Evolutionary conservation across 768 basidiomycete genomes (phyloP).

Genomic region (Auricularia heimuer): DNA sequence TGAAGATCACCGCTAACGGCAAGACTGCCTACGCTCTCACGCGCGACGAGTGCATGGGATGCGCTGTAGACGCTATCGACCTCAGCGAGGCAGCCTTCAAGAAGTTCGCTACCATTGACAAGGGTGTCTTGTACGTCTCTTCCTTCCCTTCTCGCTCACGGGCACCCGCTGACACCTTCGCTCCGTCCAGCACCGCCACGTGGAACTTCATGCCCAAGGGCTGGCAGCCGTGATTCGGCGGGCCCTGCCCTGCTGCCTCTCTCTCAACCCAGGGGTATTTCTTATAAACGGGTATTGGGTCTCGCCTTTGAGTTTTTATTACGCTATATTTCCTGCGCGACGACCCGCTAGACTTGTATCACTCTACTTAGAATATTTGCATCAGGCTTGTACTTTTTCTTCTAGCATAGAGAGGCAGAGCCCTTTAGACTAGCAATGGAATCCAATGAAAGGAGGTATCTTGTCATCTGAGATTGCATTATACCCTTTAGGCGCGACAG

Average conservation of each 20-base stretch:
- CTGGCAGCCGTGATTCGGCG: constrained; percentile 30
- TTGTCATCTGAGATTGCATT: too few species aligned
- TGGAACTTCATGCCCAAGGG: constrained; percentile 51
- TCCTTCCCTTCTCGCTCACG: background rate
- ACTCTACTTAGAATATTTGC: too few species aligned
- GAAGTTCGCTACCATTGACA: background rate
- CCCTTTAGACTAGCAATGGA: too few species aligned
- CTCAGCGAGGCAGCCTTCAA: background rate
- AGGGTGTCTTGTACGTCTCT: background rate
- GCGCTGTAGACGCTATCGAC: constrained; percentile 40
- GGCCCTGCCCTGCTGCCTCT: background rate
- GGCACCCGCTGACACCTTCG: background rate
- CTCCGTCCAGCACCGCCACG: background rate
- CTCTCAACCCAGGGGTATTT: background rate
- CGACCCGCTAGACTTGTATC: too few species aligned
- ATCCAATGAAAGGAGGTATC: too few species aligned
- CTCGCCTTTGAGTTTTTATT: too few species aligned
- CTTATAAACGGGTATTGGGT: background rate
- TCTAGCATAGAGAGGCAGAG: too few species aligned
- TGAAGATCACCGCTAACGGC: constrained; percentile 46
- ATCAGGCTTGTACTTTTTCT: too few species aligned
- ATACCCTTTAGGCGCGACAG: too few species aligned
- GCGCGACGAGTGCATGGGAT: constrained; percentile 51
- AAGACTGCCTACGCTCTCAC: constrained; percentile 38
- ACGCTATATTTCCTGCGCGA: too few species aligned